phyloP scores from a whole-genome alignment of 192 early-diverging fungal species.

The Backusella macrospora region DNA sequence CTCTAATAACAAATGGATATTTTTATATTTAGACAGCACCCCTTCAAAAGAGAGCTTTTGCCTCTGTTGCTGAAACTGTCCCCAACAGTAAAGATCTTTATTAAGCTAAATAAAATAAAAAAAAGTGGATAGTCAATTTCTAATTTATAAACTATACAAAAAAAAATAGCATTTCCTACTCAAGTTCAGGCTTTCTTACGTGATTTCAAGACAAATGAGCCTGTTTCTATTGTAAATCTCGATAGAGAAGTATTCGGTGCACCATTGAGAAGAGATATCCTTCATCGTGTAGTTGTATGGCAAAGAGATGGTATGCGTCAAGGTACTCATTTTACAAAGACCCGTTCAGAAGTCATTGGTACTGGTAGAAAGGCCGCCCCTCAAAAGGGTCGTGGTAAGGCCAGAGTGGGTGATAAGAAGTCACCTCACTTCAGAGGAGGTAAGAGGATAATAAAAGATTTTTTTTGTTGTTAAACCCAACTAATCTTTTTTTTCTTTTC shows the following conservation, averaged over 20 bases:
- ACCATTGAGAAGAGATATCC: conserved; percentile 76
- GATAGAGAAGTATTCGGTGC: conserved; percentile 75
- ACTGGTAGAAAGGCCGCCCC: conserved; percentile 79
- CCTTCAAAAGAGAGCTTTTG: conserved; percentile 21
- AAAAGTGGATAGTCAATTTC: neutral
- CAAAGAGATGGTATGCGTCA: conserved; percentile 78
- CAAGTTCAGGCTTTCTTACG: conserved; percentile 75
- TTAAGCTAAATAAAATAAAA: too few species aligned
- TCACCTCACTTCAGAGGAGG: conserved; percentile 90
- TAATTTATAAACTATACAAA: neutral
- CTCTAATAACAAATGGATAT: neutral
- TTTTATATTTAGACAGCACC: conserved; percentile 4
- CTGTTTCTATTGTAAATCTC: conserved; percentile 72
- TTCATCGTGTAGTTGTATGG: conserved; percentile 86
- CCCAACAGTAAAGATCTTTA: conserved; percentile 11
- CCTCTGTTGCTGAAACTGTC: conserved; percentile 10
- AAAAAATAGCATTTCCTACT: conserved; percentile 37
- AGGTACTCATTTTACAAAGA: conserved; percentile 85
- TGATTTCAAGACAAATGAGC: conserved; percentile 74
- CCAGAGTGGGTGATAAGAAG: conserved; percentile 82
- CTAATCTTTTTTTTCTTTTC: neutral
- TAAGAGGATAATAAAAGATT: conserved; percentile 30
- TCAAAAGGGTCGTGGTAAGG: conserved; percentile 93
- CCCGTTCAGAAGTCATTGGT: conserved; percentile 82
- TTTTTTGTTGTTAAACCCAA: neutral